Base-by-base conservation (phyloP, 768 basidiomycete species). In the Dioszegia crocea region DNA sequence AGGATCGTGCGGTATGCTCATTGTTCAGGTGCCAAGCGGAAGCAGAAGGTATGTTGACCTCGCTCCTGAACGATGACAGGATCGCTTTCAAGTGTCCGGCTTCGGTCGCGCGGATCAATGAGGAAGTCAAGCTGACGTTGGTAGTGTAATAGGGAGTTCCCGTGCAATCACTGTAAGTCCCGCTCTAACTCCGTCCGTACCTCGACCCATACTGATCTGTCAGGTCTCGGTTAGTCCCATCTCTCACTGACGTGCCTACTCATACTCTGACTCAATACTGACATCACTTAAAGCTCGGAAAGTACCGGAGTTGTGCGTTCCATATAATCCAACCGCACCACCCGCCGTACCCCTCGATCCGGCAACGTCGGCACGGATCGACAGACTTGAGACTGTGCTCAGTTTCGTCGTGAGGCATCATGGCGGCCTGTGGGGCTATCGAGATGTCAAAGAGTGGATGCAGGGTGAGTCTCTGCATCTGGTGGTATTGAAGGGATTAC, bases 271-370 rank as follows among this genome's bases (percentile, higher is more conserved):
- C 36, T 31, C 47, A 4, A 21, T 17, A 44, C 38, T 59, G 30
- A 46, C 26, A 8, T 45, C 30, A 59, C 27, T 44, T 52, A 26
- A 43, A 63, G 65, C 69, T 27, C 60, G 69, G 27, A 68, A 75
- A 56, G 73, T 76, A 3, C 75, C 75, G 10, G 75, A 76, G 45
- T 63, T 75, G 40, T 76, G 75, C 50, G 75, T 72, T 17, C 75
- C 72, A 8, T 75, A 76, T 55, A 68, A 74, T 41, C 75, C 71
- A 26, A 63, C 67, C 40, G 60, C 69, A 6, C 61, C 45, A n/a
- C 39, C 40, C 9, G 29, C 38, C 6, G 12, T 40, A 2, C 61
- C 61, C 41, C 67, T 67, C 1, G 72, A 74, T 61, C 58, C 65
- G 9, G 39, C 54, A 2, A 71, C 72, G 3, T 31, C 59, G 0